These are phyloP conservation scores for Fagus crenata DNA, from an alignment of 306 rosid species.

Conservation along the genomic window DNA sequence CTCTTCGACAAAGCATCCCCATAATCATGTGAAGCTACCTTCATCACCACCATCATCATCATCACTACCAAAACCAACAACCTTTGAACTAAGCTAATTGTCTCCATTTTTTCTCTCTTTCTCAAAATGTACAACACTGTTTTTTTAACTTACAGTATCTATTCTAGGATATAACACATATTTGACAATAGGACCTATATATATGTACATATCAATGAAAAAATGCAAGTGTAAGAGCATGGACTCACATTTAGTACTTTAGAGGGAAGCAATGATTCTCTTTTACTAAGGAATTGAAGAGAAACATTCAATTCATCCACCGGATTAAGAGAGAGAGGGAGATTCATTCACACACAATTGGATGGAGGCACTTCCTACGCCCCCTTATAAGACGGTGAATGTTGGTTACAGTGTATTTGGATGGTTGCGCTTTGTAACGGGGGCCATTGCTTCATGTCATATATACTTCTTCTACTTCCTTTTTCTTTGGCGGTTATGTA, in stretches of 20 bases:
- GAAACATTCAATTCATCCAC: too few species aligned
- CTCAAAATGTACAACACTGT: background rate
- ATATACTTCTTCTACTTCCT: constrained; percentile 22
- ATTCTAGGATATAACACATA: background rate
- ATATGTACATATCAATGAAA: too few species aligned
- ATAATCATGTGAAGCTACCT: constrained; percentile 34
- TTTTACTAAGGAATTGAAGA: too few species aligned
- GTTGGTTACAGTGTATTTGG: constrained; percentile 23
- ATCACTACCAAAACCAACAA: background rate
- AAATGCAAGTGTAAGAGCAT: too few species aligned
- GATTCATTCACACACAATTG: constrained; percentile 21
- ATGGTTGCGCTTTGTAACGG: constrained; percentile 7
- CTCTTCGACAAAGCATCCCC: constrained; percentile 52
- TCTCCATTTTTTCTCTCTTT: background rate
- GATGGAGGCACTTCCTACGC: constrained; percentile 21
- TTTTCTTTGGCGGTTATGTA: constrained; percentile 5
- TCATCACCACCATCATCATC: background rate
- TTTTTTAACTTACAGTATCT: too few species aligned
- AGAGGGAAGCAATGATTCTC: too few species aligned
- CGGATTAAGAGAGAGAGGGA: background rate
- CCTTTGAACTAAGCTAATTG: constrained; percentile 16
- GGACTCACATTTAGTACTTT: background rate
- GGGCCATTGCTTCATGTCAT: background rate
- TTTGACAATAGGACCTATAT: background rate
- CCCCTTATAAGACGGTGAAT: constrained; percentile 23